Conservation (phyloP, 1,284 basidiomycete genomes). For the Cutaneotrichosporon dermatis region DNA sequence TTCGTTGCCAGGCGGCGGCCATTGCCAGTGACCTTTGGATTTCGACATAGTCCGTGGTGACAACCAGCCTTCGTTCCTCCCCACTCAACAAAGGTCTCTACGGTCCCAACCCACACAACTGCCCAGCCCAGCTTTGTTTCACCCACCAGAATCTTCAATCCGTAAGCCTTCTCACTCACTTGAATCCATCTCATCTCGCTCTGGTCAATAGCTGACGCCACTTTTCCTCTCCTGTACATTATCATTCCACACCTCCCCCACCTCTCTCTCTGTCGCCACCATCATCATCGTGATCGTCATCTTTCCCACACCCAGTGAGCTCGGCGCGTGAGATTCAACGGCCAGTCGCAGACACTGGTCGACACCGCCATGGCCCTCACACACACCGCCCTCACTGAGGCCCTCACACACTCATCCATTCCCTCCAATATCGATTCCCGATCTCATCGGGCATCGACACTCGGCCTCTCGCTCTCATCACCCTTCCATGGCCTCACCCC, state of each 20-base stretch:
- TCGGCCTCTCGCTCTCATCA: constrained; percentile 8
- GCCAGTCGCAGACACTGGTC: constrained; percentile 4
- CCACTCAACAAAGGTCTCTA: too few species aligned
- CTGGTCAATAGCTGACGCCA: background rate
- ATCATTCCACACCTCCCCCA: background rate
- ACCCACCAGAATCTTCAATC: too few species aligned
- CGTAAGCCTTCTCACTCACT: background rate
- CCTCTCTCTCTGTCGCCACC: background rate
- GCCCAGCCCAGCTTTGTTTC: too few species aligned
- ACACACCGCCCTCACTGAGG: constrained; percentile 7
- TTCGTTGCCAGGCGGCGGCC: too few species aligned
- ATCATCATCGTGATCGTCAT: too few species aligned
- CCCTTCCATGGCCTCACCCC: constrained; percentile 11
- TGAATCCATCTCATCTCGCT: background rate
- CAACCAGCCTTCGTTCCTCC: too few species aligned
- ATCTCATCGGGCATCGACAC: background rate
- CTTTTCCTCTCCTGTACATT: background rate
- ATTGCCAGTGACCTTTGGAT: too few species aligned
- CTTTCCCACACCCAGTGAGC: background rate
- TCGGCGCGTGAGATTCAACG: constrained; percentile 2
- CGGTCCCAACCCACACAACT: too few species aligned
- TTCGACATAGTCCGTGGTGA: too few species aligned
- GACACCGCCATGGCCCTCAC: constrained; percentile 12
- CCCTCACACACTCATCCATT: constrained; percentile 10
- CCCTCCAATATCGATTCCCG: background rate